phyloP scores from a whole-genome alignment of 2,329 filamentous ascomycete genomes.

The Pseudophaeomoniella oleicola region DNA sequence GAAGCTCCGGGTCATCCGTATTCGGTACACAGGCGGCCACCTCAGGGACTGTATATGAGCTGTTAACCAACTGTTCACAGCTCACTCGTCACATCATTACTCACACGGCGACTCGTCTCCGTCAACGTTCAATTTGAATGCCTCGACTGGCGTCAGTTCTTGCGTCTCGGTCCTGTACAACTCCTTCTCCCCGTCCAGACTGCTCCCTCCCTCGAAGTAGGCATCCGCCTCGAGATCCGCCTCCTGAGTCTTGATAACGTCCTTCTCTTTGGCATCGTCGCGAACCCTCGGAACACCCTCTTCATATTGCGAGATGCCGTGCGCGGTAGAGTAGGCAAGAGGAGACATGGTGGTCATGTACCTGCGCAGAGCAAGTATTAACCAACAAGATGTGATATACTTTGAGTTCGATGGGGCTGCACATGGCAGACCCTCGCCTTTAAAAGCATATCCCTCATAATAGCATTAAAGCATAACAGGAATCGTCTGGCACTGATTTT shows the following conservation, averaged over 20 bases:
- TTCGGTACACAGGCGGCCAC: constrained; percentile 22
- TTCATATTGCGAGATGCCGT: too few species aligned
- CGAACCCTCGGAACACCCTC: too few species aligned
- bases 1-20: constrained; percentile 17
- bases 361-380: too few species aligned
- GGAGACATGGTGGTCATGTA: too few species aligned
- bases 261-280: neutral
- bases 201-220: neutral
- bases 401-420: too few species aligned
- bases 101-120: constrained; percentile 23
- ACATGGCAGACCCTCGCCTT: too few species aligned
- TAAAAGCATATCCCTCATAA: too few species aligned
- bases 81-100: constrained; percentile 2
- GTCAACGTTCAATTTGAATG: constrained; percentile 22
- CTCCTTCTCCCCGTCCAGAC: neutral
- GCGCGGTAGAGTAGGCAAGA: too few species aligned
- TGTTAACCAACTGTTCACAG: neutral
- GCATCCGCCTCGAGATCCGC: neutral
- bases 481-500: too few species aligned
- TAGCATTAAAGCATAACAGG: too few species aligned
- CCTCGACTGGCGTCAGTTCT: constrained; percentile 20
- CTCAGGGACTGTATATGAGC: constrained; percentile 16
- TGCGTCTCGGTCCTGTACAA: constrained; percentile 20
- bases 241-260: neutral
- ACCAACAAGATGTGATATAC: too few species aligned